Evolutionary conservation across 257 asterid species (phyloP).

Genomic region (Misopates orontium): DNA sequence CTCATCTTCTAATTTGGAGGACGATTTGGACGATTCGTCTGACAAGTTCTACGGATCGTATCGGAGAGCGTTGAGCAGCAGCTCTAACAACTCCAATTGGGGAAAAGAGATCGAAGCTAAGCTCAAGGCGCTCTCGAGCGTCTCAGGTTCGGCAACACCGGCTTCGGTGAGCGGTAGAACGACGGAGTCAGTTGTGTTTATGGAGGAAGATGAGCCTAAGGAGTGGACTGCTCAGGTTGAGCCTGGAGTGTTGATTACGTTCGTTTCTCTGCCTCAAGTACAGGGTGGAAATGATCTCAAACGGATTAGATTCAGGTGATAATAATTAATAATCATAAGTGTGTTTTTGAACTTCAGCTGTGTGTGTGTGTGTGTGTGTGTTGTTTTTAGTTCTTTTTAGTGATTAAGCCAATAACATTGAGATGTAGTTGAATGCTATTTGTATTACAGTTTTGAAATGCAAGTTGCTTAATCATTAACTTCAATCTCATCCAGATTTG

Average conservation of each 20-base stretch:
- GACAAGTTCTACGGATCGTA: conserved; percentile 68
- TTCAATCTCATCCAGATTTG: too few relatives aligned
- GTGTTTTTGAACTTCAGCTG: too few relatives aligned
- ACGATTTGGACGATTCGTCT: conserved; percentile 61
- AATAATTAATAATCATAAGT: too few relatives aligned
- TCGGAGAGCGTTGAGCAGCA: conserved; percentile 45
- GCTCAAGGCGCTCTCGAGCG: conserved; percentile 74
- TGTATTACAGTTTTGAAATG: too few relatives aligned
- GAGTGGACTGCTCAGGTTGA: conserved; percentile 99
- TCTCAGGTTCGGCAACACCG: conserved; percentile 66
- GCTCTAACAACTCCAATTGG: conserved; percentile 55
- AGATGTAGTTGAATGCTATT: too few relatives aligned
- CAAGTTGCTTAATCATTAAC: not conserved
- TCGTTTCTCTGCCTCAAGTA: conserved; percentile 71
- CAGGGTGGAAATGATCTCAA: conserved; percentile 91
- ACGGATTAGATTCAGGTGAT: conserved; percentile 87
- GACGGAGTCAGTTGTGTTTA: conserved; percentile 61
- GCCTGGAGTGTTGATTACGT: conserved; percentile 92
- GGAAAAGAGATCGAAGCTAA: conserved; percentile 69
- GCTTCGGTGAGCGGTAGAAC: conserved; percentile 84
- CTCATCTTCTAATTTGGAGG: conserved; percentile 60
- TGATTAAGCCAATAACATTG: too few relatives aligned
- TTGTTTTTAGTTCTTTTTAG: too few relatives aligned
- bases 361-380: too few relatives aligned
- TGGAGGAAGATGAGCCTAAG: conserved; percentile 85